phyloP scores from a whole-genome alignment of 2,329 filamentous ascomycete species.

The Sporothrix mexicana region DNA sequence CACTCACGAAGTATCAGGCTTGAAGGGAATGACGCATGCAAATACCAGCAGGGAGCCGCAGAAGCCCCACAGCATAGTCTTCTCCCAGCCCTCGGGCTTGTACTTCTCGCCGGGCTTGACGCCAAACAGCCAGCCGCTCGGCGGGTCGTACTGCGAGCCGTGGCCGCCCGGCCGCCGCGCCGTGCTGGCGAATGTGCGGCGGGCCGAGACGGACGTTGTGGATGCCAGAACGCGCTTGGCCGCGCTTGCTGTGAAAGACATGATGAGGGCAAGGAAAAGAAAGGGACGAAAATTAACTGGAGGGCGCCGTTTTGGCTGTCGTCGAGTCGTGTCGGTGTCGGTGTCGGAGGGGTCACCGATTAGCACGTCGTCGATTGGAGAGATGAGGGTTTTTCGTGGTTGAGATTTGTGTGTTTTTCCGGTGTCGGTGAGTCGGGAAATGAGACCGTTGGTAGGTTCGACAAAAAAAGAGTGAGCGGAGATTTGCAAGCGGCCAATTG shows the following conservation, averaged over 20 bases:
- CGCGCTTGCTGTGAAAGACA: constrained; percentile 28
- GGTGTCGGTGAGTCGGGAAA: constrained; percentile 23
- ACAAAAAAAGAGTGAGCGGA: constrained; percentile 25
- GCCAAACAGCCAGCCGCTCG: constrained; percentile 89
- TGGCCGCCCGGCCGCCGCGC: constrained; percentile 52
- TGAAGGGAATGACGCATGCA: constrained; percentile 86
- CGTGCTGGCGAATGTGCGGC: constrained; percentile 35
- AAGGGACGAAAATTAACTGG: background rate
- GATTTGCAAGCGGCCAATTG: constrained; percentile 27
- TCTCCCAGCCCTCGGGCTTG: constrained; percentile 96
- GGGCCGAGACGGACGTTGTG: constrained; percentile 15
- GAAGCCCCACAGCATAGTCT: constrained; percentile 82
- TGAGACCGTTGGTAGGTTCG: background rate
- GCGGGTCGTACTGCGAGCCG: constrained; percentile 85
- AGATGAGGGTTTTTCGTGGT: constrained; percentile 25
- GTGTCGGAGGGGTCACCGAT: too few species aligned
- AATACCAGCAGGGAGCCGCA: constrained; percentile 76
- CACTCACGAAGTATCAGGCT: constrained; percentile 91
- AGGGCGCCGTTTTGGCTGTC: background rate
- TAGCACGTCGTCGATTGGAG: too few species aligned
- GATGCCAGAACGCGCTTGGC: constrained; percentile 31
- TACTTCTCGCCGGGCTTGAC: constrained; percentile 95
- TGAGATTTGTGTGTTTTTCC: constrained; percentile 5
- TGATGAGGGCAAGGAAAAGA: background rate
- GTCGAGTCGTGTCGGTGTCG: background rate